Conservation (phyloP, 75 land plant genomes). For the Chamaecyparis obtusa region DNA sequence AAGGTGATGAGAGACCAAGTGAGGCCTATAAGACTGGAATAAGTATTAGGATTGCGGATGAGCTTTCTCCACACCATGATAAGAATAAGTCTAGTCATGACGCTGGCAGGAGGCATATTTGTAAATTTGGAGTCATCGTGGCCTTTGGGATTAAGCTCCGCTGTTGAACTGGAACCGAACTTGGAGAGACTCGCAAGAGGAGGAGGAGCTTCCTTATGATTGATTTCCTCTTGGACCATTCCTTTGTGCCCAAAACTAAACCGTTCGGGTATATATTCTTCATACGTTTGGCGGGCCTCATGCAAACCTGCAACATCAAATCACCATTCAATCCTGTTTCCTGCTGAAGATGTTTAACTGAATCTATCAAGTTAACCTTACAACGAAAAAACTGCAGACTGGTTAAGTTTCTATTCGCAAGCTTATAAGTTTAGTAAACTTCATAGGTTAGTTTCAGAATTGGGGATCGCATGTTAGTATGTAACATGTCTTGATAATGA, state of each 20-base stretch:
- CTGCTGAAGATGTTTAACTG: background rate
- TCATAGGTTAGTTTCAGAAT: background rate
- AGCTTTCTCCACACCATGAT: slow-evolving; percentile 74
- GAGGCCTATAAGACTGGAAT: slow-evolving; percentile 63
- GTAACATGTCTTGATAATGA: background rate
- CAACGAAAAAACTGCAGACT: background rate
- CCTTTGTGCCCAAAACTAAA: slow-evolving; percentile 42
- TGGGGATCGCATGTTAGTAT: background rate
- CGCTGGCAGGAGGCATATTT: slow-evolving; percentile 62
- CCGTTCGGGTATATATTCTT: slow-evolving; percentile 29
- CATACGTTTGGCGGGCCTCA: background rate
- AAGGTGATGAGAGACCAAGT: slow-evolving; percentile 59
- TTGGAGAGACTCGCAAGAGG: slow-evolving; percentile 23
- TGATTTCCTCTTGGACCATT: slow-evolving; percentile 18
- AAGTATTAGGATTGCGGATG: slow-evolving; percentile 69
- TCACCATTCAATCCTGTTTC: background rate
- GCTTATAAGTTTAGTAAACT: background rate
- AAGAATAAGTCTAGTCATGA: slow-evolving; percentile 63
- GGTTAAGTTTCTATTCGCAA: background rate
- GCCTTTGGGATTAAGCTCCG: slow-evolving; percentile 70
- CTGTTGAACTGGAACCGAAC: slow-evolving; percentile 65
- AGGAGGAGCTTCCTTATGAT: slow-evolving; percentile 14
- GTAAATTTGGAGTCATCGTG: slow-evolving; percentile 8
- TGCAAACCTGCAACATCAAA: slow-evolving; percentile 8
- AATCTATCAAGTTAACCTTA: slow-evolving; percentile 1